These are phyloP conservation scores for Zelopaecilomyces penicillatus DNA, from an alignment of 2,329 filamentous ascomycete species.

Conservation along the genomic window DNA sequence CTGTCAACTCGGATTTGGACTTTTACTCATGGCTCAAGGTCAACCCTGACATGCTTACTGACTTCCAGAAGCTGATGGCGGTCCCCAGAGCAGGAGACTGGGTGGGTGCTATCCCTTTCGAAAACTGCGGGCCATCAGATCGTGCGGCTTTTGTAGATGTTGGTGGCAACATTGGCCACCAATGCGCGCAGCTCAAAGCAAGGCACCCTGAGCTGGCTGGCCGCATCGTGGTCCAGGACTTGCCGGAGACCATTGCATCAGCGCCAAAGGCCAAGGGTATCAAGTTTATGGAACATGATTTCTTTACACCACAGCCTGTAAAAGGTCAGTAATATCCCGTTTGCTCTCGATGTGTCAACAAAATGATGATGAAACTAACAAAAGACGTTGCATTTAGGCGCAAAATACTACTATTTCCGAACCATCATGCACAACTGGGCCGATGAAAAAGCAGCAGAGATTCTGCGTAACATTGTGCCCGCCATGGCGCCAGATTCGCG, in stretches of 20 bases:
- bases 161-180: slow-evolving; percentile 3
- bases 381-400: neutral
- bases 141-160: neutral
- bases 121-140: neutral
- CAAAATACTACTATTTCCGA: slow-evolving; percentile 21
- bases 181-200: neutral
- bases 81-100: slow-evolving; percentile 1
- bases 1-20: neutral
- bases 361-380: too few species aligned
- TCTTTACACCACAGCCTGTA: slow-evolving; percentile 16
- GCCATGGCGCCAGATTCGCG: slow-evolving; percentile 27
- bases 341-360: too few species aligned
- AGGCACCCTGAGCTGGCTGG: slow-evolving; percentile 1
- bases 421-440: slow-evolving; percentile 32
- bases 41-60: slow-evolving; percentile 1
- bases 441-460: slow-evolving; percentile 19
- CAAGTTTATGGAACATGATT: slow-evolving; percentile 14
- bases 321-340: slow-evolving; percentile 1
- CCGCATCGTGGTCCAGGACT: slow-evolving; percentile 4
- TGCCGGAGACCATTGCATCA: neutral
- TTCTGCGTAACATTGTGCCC: slow-evolving; percentile 22
- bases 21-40: slow-evolving; percentile 1
- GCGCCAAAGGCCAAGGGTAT: slow-evolving; percentile 2
- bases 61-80: slow-evolving; percentile 5
- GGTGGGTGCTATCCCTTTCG: slow-evolving; percentile 1